Evolutionary conservation across 129 eudicot genomes (phyloP).

Genomic region (Solidago caesia): DNA sequence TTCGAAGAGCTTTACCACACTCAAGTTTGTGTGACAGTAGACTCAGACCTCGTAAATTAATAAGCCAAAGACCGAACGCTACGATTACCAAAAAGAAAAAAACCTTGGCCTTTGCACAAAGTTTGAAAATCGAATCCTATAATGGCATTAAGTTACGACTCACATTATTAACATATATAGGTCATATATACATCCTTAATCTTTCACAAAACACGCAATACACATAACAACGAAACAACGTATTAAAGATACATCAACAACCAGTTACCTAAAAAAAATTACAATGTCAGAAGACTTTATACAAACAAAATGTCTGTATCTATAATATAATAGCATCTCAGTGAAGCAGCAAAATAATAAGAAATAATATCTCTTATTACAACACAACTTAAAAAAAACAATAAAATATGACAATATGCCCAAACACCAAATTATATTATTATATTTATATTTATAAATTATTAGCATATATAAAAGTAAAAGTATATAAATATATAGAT

Average conservation of each 20-base stretch:
- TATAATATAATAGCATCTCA: too few species aligned
- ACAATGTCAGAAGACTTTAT: too few species aligned
- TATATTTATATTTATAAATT: neutral
- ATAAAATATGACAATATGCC: constrained; percentile 9
- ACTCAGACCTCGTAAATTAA: too few species aligned
- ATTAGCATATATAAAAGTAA: too few species aligned
- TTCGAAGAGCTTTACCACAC: too few species aligned
- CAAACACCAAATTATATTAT: constrained; percentile 8
- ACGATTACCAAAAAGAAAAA: too few species aligned
- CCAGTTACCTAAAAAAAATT: neutral
- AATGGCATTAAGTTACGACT: neutral
- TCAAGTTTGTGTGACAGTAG: too few species aligned
- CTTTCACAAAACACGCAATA: neutral
- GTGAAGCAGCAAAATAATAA: too few species aligned
- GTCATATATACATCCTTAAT: neutral
- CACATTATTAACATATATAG: neutral
- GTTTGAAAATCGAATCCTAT: neutral
- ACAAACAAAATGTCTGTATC: too few species aligned
- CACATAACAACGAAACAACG: neutral
- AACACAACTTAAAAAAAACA: neutral
- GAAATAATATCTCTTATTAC: neutral
- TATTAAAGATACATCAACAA: neutral
- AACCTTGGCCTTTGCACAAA: neutral
- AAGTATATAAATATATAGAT: neutral
- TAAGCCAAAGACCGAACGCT: too few species aligned